Evolutionary conservation across 495 filamentous ascomycete genomes (phyloP), one percentile per base, ranked within the genome.

Genomic region (Penicillium paxilli): DNA sequence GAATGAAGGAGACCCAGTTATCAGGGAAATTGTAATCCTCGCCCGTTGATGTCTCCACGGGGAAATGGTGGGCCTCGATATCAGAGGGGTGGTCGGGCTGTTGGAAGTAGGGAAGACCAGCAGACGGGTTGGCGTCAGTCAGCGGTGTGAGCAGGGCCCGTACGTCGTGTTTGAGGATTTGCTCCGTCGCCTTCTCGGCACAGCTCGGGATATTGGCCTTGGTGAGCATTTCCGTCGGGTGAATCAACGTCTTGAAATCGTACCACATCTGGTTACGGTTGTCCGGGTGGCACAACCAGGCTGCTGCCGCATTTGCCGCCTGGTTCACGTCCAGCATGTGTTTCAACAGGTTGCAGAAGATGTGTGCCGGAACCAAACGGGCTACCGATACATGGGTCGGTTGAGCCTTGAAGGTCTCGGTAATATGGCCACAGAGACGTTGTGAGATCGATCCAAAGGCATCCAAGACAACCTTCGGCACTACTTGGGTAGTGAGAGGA

Each of bases 251-350:
- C 30, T 89, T 85, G 85, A 92, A 98, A 63, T 98, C 94, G 38
- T 86, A 74, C 80, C 94, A 96, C 94, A 98, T 98, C 53, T 90
- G 87, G 51, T 75, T 77, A 17, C 75, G 62, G 47, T 76, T 79
- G 38, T 76, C 72, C 3, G 73, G 69, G 44, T 79, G 74, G 54
- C 75, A 76, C 12, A 79, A 67, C 75, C 75, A 79, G 11, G 75
- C 75, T 7, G 74, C 74, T 5, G 75, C 73, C 6, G 74, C 74
- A 47, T 77, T 79, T 9, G 95, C 93, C 20, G 93, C 87, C 46
- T 92, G 84, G 63, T 98, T 98, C 50, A 96, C 94, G 44, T 92
- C 81, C 40, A 96, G 80, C 64, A 92, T 84, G 26, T 92, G 88
- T 65, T 91, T 87, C 9, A 98, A 72, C 0, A 98, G 77, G 44